These are phyloP conservation scores for Colletotrichum sp. DNA, from an alignment of 2,329 filamentous ascomycete species.

Conservation along the genomic window DNA sequence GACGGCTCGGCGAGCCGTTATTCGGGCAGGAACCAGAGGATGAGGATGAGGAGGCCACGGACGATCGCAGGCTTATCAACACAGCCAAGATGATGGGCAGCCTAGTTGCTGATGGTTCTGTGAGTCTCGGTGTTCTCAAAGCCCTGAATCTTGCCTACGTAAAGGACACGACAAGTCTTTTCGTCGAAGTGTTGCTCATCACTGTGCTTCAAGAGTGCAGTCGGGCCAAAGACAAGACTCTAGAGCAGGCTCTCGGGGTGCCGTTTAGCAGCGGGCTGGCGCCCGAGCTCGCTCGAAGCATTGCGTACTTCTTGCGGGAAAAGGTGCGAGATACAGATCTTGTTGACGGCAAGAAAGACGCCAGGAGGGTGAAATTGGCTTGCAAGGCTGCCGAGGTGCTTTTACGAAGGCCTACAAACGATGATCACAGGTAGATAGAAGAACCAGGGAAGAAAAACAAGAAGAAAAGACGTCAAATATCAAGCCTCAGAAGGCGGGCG, in stretches of 20 bases:
- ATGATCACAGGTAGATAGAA: not conserved
- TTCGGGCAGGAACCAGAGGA: constrained; percentile 69
- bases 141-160: constrained; percentile 81
- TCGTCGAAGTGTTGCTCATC: constrained; percentile 82
- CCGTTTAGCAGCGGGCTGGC: constrained; percentile 32
- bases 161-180: constrained; percentile 76
- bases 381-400: constrained; percentile 48
- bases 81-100: constrained; percentile 60
- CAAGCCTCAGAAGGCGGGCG: not conserved
- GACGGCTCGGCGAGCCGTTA: constrained; percentile 80
- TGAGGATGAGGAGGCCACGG: constrained; percentile 52
- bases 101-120: constrained; percentile 50
- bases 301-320: constrained; percentile 83
- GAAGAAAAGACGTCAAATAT: not conserved
- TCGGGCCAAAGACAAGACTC: constrained; percentile 38
- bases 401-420: constrained; percentile 30
- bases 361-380: constrained; percentile 50
- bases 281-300: constrained; percentile 72
- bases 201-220: constrained; percentile 71
- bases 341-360: constrained; percentile 52
- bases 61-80: constrained; percentile 56
- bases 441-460: not conserved
- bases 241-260: constrained; percentile 10
- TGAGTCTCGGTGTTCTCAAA: constrained; percentile 61
- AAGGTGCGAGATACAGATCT: constrained; percentile 71